phyloP scores from a whole-genome alignment of 441 rosid genomes.

The Hura crepitans region DNA sequence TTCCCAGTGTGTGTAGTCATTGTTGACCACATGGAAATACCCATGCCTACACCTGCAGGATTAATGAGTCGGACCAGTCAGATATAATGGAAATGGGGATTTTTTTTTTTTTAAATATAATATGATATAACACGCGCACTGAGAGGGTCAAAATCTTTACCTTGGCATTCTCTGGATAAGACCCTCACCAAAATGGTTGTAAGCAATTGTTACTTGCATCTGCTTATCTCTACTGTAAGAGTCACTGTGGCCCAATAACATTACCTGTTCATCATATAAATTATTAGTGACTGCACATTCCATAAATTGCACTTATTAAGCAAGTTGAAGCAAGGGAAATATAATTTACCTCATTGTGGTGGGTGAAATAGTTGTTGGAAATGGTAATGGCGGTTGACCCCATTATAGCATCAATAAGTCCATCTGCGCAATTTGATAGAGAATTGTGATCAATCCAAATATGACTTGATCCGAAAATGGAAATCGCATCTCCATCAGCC shows the following conservation, averaged over 20 bases:
- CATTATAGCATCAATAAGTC: conserved; percentile 72
- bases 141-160: no score
- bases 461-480: conserved; percentile 82
- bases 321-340: not conserved
- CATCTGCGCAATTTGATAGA: conserved; percentile 72
- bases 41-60: conserved; percentile 85
- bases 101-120: not conserved
- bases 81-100: not conserved
- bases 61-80: not conserved
- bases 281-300: not conserved
- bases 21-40: conserved; percentile 92
- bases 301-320: no score
- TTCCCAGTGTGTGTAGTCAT: conserved; percentile 97
- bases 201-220: conserved; percentile 94
- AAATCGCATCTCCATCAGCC: conserved; percentile 90
- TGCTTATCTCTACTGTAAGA: conserved; percentile 66
- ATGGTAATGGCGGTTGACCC: conserved; percentile 90
- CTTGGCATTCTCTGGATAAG: conserved; percentile 96
- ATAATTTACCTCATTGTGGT: conserved; percentile 65
- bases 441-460: conserved; percentile 92
- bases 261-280: conserved; percentile 46
- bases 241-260: conserved; percentile 83
- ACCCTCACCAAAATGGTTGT: conserved; percentile 94
- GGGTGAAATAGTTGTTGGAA: conserved; percentile 82
- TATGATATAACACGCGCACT: no score